Conservation (phyloP, 495 filamentous ascomycete species). For the Podospora fimiseda region DNA sequence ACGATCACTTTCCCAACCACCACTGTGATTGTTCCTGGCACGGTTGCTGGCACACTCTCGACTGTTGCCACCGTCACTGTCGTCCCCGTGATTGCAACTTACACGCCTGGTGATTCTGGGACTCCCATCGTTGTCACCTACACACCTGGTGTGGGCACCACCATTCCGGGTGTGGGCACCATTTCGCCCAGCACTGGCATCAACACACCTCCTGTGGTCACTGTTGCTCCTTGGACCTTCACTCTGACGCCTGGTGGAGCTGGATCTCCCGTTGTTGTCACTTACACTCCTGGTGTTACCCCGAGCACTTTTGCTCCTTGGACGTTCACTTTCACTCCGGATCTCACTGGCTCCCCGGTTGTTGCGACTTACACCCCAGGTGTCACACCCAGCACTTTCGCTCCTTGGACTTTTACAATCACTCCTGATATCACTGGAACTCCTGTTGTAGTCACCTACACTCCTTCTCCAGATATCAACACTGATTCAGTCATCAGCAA, state of each 20-base stretch:
- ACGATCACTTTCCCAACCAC: neutral
- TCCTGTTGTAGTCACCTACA: neutral
- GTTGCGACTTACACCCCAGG: neutral
- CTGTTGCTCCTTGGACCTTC: neutral
- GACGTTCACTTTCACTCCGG: neutral
- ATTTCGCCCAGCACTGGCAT: neutral
- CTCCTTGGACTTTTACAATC: neutral
- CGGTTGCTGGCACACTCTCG: too few species aligned
- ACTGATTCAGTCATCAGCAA: too few species aligned
- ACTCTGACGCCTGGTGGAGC: neutral
- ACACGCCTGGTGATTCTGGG: neutral
- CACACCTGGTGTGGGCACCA: neutral
- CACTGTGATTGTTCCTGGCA: too few species aligned
- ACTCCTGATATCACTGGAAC: neutral
- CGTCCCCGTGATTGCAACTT: neutral
- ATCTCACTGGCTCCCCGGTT: neutral
- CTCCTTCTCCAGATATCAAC: too few species aligned
- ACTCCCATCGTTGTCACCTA: neutral
- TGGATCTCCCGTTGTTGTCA: neutral
- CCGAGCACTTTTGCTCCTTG: neutral
- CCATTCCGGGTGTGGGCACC: neutral
- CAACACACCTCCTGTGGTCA: neutral
- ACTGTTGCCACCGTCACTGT: neutral
- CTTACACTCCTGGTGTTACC: neutral
- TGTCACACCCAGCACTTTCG: neutral